A percentile compares a stretch with the other conserved stretches of the same genome.
Conservation (phyloP, 2,329 filamentous ascomycete genomes). For the Arthrobotrys sphaeroides region DNA sequence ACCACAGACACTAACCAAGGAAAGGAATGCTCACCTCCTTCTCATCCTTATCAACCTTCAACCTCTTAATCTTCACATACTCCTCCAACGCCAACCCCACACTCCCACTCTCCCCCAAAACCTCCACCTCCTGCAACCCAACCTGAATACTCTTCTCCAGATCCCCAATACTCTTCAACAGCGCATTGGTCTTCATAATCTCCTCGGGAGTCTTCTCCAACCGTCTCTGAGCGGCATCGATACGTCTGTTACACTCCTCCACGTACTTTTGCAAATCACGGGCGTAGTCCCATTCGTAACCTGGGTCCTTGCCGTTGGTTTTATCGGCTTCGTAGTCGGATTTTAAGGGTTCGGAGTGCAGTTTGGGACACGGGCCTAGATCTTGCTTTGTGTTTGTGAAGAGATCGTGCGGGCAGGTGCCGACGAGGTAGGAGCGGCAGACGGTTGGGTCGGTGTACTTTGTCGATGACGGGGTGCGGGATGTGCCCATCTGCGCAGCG, state of each 20-base stretch:
- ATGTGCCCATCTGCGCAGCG: conserved; percentile 68
- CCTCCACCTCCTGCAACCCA: conserved; percentile 83
- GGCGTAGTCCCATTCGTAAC: conserved; percentile 97
- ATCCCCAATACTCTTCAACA: conserved; percentile 87
- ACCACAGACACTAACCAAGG: background rate
- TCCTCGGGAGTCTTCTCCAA: conserved; percentile 98
- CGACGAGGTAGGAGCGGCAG: conserved; percentile 91
- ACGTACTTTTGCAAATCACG: conserved; percentile 96
- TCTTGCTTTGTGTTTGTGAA: conserved; percentile 99
- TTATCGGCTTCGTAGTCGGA: conserved; percentile 75
- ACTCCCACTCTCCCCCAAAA: conserved; percentile 81
- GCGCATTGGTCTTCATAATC: conserved; percentile 89
- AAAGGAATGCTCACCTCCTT: conserved; percentile 54
- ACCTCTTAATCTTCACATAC: conserved; percentile 82
- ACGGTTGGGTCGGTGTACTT: conserved; percentile 91
- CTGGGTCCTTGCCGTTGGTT: conserved; percentile 65
- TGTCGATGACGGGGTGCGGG: conserved; percentile 71
- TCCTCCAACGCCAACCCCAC: conserved; percentile 86
- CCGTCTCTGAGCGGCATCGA: conserved; percentile 86
- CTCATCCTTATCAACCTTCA: conserved; percentile 81
- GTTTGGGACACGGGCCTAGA: conserved; percentile 84
- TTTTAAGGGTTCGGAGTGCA: conserved; percentile 88
- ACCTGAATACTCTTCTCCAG: conserved; percentile 79
- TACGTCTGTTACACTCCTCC: conserved; percentile 92
- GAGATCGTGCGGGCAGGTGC: conserved; percentile 96